Conservation (phyloP, 139 green algal species). For the Chlamydomonas urium region DNA sequence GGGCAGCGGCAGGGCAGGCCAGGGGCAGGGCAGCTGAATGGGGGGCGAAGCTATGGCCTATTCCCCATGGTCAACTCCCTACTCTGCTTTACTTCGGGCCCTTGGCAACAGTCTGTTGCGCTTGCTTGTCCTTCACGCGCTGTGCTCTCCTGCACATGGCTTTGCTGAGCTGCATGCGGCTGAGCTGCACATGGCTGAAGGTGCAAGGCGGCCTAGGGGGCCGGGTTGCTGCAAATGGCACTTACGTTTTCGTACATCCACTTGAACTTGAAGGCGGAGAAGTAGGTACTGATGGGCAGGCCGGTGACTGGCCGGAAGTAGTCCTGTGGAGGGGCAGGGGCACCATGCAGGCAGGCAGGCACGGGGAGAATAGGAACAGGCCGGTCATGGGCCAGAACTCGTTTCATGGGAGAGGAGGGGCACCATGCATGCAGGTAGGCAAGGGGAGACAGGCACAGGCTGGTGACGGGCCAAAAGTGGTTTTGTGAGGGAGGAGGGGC, state of each 20-base stretch:
- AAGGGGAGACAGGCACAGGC: not conserved
- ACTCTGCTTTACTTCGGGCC: no score
- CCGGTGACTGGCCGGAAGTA: constrained; percentile 74
- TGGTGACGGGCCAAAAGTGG: not conserved
- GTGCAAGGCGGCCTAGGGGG: no score
- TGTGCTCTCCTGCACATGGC: no score
- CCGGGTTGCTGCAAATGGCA: no score
- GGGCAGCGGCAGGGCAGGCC: no score
- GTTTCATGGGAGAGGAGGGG: not conserved
- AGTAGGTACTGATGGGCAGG: constrained; percentile 94
- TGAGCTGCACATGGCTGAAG: no score
- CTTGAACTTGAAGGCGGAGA: constrained; percentile 87
- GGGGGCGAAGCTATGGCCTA: no score
- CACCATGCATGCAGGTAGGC: not conserved
- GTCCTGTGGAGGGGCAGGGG: not conserved
- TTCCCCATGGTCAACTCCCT: no score
- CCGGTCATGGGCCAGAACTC: not conserved
- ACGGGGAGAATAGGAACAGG: not conserved
- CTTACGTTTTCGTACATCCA: constrained; percentile 88
- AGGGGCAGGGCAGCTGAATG: no score
- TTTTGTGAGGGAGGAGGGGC: not conserved
- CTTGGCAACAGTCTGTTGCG: no score
- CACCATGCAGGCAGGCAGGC: not conserved
- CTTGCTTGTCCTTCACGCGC: no score
- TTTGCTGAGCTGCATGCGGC: no score